These are phyloP conservation scores for Nemania serpens DNA, from an alignment of 2,329 filamentous ascomycete species.

Conservation along the genomic window DNA sequence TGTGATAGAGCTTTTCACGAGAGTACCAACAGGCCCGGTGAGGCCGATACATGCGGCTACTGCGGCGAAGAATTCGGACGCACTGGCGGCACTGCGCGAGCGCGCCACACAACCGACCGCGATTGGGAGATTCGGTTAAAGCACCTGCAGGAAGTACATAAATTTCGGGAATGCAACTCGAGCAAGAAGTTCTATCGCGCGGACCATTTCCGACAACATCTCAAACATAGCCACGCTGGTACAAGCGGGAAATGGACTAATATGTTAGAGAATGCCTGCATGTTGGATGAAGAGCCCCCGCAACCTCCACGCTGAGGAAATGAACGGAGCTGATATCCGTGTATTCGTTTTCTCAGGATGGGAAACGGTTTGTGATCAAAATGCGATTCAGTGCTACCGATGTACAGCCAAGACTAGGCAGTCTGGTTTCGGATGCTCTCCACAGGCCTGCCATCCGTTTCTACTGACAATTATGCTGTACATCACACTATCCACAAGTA, in stretches of 20 bases:
- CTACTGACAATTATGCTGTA: not conserved
- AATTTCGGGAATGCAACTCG: constrained; percentile 97
- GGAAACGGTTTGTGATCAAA: not conserved
- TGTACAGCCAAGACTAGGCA: not conserved
- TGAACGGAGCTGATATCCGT: not conserved
- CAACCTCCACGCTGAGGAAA: constrained; percentile 46
- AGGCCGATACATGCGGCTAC: constrained; percentile 86
- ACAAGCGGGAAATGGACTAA: constrained; percentile 99
- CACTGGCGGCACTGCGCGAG: constrained; percentile 49
- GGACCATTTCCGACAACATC: constrained; percentile 96
- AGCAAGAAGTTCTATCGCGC: constrained; percentile 98
- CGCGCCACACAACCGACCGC: constrained; percentile 67
- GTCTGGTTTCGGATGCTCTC: constrained; percentile 2
- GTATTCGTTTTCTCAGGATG: not conserved
- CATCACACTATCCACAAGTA: constrained; percentile 1
- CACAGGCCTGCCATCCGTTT: not conserved
- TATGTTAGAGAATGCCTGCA: constrained; percentile 94
- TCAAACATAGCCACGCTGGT: constrained; percentile 96
- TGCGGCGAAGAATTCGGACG: constrained; percentile 87
- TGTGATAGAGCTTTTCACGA: constrained; percentile 86
- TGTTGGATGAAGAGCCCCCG: constrained; percentile 82
- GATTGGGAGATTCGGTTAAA: constrained; percentile 88
- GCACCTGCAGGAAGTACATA: constrained; percentile 89
- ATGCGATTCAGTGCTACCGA: constrained; percentile 8
- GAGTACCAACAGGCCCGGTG: constrained; percentile 68